Percentiles rank a stretch among this genome's conserved stretches.
phyloP scores from a whole-genome alignment of 2,329 filamentous ascomycete species.

The Neocucurbitaria cava region DNA sequence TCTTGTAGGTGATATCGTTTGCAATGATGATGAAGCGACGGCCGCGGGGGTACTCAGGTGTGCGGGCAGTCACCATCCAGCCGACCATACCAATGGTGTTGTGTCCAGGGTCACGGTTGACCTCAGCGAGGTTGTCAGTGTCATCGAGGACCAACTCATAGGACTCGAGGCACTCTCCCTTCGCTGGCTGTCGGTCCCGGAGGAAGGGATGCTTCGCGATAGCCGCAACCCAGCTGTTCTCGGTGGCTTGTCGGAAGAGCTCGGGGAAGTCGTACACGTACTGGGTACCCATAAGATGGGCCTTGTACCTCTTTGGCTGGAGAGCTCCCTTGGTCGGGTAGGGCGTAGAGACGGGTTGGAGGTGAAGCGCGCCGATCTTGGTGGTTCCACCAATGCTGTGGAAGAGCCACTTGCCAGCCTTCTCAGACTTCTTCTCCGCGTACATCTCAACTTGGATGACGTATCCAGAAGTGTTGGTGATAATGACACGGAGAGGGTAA shows the following conservation, averaged over 20 bases:
- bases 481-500: slow-evolving; percentile 92
- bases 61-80: slow-evolving; percentile 93
- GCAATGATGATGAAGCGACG: slow-evolving; percentile 94
- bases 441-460: slow-evolving; percentile 98
- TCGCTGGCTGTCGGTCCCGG: slow-evolving; percentile 79
- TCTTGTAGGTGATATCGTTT: slow-evolving; percentile 99
- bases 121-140: slow-evolving; percentile 87
- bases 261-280: slow-evolving; percentile 99
- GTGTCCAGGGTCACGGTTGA: slow-evolving; percentile 91
- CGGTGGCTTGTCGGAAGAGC: slow-evolving; percentile 96
- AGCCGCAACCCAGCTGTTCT: slow-evolving; percentile 88
- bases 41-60: slow-evolving; percentile 92
- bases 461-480: slow-evolving; percentile 98
- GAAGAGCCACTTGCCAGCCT: slow-evolving; percentile 94
- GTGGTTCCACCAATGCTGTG: slow-evolving; percentile 94
- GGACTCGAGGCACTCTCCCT: slow-evolving; percentile 92
- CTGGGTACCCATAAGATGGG: slow-evolving; percentile 97
- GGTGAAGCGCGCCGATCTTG: slow-evolving; percentile 94
- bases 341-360: slow-evolving; percentile 87
- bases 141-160: slow-evolving; percentile 96
- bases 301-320: slow-evolving; percentile 99
- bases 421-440: slow-evolving; percentile 96
- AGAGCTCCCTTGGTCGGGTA: slow-evolving; percentile 99
- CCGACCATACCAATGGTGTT: slow-evolving; percentile 99
- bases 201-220: slow-evolving; percentile 76